A percentile compares a stretch with the other conserved stretches of the same genome.
Evolutionary conservation across 1,284 basidiomycete genomes (phyloP).

Genomic region (Macrocystidia cucumis): DNA sequence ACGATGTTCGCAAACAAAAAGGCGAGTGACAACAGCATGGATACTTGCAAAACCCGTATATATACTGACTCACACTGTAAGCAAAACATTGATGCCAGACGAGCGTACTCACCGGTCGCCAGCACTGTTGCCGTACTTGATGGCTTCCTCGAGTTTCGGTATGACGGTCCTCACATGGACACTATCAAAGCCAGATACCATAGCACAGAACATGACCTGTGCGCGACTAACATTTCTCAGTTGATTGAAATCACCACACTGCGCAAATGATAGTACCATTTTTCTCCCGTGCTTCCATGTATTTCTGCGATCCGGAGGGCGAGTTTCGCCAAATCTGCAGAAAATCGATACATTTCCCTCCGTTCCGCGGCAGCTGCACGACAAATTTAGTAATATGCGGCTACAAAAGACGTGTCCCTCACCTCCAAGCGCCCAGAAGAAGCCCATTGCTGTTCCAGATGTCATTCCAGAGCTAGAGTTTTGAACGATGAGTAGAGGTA

Average conservation of each 20-base stretch:
- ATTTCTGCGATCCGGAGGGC: constrained; percentile 56
- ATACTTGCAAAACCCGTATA: constrained; percentile 54
- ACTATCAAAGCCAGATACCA: constrained; percentile 63
- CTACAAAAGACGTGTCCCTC: constrained; percentile 7
- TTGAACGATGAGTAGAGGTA: constrained; percentile 1
- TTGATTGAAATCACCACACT: constrained; percentile 4
- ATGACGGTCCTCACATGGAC: constrained; percentile 56
- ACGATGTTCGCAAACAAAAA: constrained; percentile 63
- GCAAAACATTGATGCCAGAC: constrained; percentile 1
- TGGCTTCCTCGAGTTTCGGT: constrained; percentile 51
- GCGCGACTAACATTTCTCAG: constrained; percentile 37
- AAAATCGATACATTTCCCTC: constrained; percentile 56
- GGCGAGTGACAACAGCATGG: constrained; percentile 40
- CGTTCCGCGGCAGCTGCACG: constrained; percentile 46
- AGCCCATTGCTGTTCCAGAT: constrained; percentile 56
- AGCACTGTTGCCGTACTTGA: constrained; percentile 57
- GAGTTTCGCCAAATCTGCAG: constrained; percentile 57
- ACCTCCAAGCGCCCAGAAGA: constrained; percentile 67
- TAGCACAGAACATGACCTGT: constrained; percentile 47
- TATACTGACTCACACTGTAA: constrained; percentile 27
- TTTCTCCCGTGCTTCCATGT: constrained; percentile 55
- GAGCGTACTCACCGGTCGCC: constrained; percentile 47
- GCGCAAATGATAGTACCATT: constrained; percentile 37
- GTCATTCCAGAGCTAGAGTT: constrained; percentile 50
- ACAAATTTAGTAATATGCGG: background rate